A percentile compares a stretch with the other conserved stretches of the same genome.
Conservation (phyloP, 106 monocot species). For the Gastrodia elata region DNA sequence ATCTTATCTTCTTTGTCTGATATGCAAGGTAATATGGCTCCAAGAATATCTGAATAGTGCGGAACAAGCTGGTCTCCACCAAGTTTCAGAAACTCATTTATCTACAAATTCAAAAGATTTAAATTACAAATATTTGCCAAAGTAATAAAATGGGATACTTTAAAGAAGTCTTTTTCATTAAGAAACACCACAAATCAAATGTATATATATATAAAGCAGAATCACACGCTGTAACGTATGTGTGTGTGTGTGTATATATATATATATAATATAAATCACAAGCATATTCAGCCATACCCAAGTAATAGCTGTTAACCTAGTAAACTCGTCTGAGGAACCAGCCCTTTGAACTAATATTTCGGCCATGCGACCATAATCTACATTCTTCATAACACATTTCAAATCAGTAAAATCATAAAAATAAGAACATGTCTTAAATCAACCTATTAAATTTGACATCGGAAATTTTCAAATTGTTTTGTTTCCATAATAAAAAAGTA, state of each 20-base stretch:
- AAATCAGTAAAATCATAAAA: conserved; percentile 6
- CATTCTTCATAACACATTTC: conserved; percentile 60
- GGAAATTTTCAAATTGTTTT: not conserved
- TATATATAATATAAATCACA: not conserved
- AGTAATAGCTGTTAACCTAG: conserved; percentile 81
- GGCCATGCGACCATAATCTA: conserved; percentile 99
- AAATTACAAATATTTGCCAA: not conserved
- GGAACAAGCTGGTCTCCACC: conserved; percentile 90
- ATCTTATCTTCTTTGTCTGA: conserved; percentile 89
- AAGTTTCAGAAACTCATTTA: conserved; percentile 96
- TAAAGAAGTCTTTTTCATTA: not conserved
- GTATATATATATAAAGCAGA: not conserved
- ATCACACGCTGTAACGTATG: too few species aligned
- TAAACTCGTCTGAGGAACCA: conserved; percentile 82
- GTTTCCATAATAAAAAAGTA: not conserved
- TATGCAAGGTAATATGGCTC: conserved; percentile 89
- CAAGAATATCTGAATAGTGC: conserved; percentile 87
- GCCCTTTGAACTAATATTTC: conserved; percentile 95
- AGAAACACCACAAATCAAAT: not conserved
- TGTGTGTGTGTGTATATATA: too few species aligned
- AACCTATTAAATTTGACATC: not conserved
- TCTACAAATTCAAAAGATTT: conserved; percentile 34
- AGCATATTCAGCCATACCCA: conserved; percentile 54
- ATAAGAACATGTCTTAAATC: not conserved
- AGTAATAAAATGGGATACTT: not conserved